Conservation (phyloP, 768 basidiomycete genomes). For the Suillus tomentosus region DNA sequence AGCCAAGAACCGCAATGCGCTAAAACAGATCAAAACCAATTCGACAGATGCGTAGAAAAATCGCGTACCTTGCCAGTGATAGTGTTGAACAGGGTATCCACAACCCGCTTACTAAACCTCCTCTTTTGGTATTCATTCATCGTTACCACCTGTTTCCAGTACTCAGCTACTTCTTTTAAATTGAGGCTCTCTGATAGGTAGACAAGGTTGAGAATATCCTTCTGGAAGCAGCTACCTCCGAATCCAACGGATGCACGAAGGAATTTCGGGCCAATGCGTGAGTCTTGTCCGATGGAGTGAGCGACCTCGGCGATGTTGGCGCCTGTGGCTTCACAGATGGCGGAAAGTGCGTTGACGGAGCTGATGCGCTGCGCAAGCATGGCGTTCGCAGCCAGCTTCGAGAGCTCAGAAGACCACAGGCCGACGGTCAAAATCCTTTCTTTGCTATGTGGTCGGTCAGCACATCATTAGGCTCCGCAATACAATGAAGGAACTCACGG, state of each 20-base stretch:
- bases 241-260: constrained; percentile 95
- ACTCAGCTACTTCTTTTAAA: constrained; percentile 94
- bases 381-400: constrained; percentile 98
- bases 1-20: constrained; percentile 96
- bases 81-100: constrained; percentile 98
- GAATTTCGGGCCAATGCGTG: constrained; percentile 93
- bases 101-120: constrained; percentile 93
- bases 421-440: constrained; percentile 91
- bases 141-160: constrained; percentile 96
- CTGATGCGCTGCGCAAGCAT: constrained; percentile 99
- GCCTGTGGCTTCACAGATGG: constrained; percentile 98
- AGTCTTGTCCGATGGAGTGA: constrained; percentile 89
- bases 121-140: constrained; percentile 99
- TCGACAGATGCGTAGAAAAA: background rate
- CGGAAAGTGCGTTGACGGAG: constrained; percentile 95
- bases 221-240: constrained; percentile 99
- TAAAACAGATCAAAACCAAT: constrained; percentile 27
- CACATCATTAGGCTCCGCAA: constrained; percentile 11
- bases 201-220: constrained; percentile 98
- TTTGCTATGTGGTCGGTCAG: constrained; percentile 39
- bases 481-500: constrained; percentile 55
- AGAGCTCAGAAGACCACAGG: constrained; percentile 97
- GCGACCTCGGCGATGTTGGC: constrained; percentile 99
- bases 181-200: constrained; percentile 95
- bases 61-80: constrained; percentile 86